Evolutionary conservation across 495 filamentous ascomycete genomes (phyloP).

Genomic region (Aspergillus baeticus): DNA sequence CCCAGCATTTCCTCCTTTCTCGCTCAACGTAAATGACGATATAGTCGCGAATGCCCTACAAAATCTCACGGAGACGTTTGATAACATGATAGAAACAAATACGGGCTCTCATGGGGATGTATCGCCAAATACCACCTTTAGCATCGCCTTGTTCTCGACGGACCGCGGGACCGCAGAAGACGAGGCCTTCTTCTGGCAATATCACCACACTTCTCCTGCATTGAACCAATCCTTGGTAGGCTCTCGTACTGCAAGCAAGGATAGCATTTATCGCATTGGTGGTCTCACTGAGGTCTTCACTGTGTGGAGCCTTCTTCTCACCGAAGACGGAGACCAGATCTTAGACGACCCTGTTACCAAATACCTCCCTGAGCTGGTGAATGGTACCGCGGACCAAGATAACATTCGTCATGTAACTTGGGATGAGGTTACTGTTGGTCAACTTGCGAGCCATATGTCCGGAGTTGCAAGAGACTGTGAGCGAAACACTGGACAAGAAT

Average conservation of each 20-base stretch:
- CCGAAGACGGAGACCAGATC: constrained; percentile 41
- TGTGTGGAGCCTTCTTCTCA: constrained; percentile 42
- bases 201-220: constrained; percentile 46
- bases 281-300: constrained; percentile 49
- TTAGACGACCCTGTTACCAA: constrained; percentile 49
- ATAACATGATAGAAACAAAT: constrained; percentile 5
- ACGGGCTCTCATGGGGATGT: constrained; percentile 16
- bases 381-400: background rate
- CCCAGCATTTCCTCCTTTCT: constrained; percentile 45
- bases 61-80: constrained; percentile 14
- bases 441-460: constrained; percentile 45
- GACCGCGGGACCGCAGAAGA: constrained; percentile 25
- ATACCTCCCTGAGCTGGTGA: constrained; percentile 51
- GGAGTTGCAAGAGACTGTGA: constrained; percentile 39
- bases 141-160: constrained; percentile 51
- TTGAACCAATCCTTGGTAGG: constrained; percentile 20
- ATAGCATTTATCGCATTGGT: constrained; percentile 48
- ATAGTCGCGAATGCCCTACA: constrained; percentile 4
- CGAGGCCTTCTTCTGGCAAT: constrained; percentile 37
- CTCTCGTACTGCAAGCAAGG: constrained; percentile 10
- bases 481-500: background rate
- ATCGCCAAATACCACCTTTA: constrained; percentile 39
- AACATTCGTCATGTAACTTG: constrained; percentile 34
- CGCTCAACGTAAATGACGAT: constrained; percentile 31
- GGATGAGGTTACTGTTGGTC: constrained; percentile 47